phyloP scores from a whole-genome alignment of 495 filamentous ascomycete species.

The Chaetomium fimeti region DNA sequence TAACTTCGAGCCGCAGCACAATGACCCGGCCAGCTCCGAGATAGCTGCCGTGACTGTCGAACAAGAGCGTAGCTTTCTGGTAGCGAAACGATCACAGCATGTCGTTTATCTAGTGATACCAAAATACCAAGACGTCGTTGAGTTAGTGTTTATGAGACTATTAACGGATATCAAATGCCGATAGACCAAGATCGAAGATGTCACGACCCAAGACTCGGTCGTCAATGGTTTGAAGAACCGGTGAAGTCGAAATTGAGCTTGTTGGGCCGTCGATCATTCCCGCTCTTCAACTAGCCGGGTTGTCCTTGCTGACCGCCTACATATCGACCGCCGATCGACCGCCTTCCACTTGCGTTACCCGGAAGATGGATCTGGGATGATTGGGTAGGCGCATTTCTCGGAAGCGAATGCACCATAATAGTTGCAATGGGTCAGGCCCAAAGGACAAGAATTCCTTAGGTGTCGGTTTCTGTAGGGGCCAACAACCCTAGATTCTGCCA shows the following conservation, averaged over 20 bases:
- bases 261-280: no score
- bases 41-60: neutral
- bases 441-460: no score
- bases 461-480: no score
- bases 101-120: constrained; percentile 1
- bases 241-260: no score
- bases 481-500: no score
- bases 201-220: no score
- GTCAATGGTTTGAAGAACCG: no score
- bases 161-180: neutral
- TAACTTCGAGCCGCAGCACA: no score
- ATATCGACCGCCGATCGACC: neutral
- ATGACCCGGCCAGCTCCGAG: neutral
- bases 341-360: neutral
- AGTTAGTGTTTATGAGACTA: neutral
- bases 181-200: neutral
- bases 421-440: no score
- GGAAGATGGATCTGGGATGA: neutral
- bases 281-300: neutral
- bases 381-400: no score
- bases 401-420: no score
- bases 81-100: neutral
- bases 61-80: neutral
- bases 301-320: neutral
- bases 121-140: neutral